phyloP scores from a whole-genome alignment of 768 basidiomycete species.

The Daedaleopsis sinensis region DNA sequence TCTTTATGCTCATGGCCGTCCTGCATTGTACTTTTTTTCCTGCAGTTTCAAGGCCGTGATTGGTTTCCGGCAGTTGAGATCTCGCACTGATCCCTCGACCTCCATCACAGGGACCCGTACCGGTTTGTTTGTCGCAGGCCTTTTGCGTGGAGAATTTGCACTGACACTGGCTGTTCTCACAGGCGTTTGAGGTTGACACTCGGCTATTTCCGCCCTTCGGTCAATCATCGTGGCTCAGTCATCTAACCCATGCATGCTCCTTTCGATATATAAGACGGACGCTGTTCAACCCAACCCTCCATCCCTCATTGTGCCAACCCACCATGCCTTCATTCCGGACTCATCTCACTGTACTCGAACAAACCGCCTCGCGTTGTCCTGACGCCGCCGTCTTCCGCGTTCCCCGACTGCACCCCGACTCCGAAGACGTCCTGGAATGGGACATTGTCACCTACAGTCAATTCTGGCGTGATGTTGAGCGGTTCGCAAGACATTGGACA shows the following conservation, averaged over 20 bases:
- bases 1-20: conserved; percentile 5
- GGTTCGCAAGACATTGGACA: conserved; percentile 67
- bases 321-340: conserved; percentile 29
- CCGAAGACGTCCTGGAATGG: conserved; percentile 55
- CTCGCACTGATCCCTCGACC: conserved; percentile 10
- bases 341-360: conserved; percentile 67
- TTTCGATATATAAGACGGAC: conserved; percentile 13
- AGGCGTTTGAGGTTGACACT: conserved; percentile 24
- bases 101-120: conserved; percentile 11
- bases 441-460: conserved; percentile 61
- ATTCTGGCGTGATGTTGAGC: conserved; percentile 68
- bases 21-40: conserved; percentile 6
- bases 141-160: conserved; percentile 5
- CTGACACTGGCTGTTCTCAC: conserved; percentile 19
- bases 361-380: conserved; percentile 53
- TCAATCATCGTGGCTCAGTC: conserved; percentile 21
- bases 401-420: conserved; percentile 49
- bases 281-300: background rate
- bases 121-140: conserved; percentile 8
- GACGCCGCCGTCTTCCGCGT: conserved; percentile 60
- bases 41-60: conserved; percentile 10
- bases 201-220: conserved; percentile 12
- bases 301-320: background rate
- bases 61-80: conserved; percentile 10
- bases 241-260: conserved; percentile 14